Conservation (phyloP, 108 stramenopile species). For the Conticribra weissflogii region DNA sequence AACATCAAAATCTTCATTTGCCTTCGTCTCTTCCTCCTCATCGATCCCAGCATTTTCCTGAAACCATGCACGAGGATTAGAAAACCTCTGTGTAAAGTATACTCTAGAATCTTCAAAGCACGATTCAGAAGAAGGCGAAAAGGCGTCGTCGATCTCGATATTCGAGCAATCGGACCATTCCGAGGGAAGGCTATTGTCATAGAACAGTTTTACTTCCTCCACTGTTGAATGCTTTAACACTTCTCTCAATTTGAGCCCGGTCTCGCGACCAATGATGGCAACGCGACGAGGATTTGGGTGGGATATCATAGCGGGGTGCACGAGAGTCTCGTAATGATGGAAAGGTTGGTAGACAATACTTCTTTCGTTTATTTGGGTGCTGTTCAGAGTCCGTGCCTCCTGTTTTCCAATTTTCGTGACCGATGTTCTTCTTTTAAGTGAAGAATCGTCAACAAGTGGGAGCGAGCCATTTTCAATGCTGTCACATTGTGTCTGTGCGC, state of each 20-base stretch:
- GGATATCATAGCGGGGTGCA: constrained; percentile 93
- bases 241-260: constrained; percentile 82
- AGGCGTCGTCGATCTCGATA: constrained; percentile 29
- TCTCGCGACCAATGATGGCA: constrained; percentile 81
- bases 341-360: background rate
- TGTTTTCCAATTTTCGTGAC: too few species aligned
- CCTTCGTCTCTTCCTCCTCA: background rate
- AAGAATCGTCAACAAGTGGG: too few species aligned
- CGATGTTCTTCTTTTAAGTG: too few species aligned
- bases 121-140: too few species aligned
- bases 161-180: constrained; percentile 63
- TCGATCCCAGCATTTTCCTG: background rate
- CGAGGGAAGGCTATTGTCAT: constrained; percentile 39
- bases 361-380: too few species aligned
- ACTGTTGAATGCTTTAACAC: constrained; percentile 88
- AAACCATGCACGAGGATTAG: constrained; percentile 28
- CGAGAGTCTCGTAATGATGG: constrained; percentile 51
- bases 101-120: constrained; percentile 76
- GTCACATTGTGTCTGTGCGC: too few species aligned
- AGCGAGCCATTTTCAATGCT: too few species aligned
- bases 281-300: constrained; percentile 77
- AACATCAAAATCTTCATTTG: constrained; percentile 25
- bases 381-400: too few species aligned
- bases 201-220: constrained; percentile 67
- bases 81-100: constrained; percentile 65